Evolutionary conservation across 78 protist species (phyloP).

Genomic region (Dictyostelium intermedium): DNA sequence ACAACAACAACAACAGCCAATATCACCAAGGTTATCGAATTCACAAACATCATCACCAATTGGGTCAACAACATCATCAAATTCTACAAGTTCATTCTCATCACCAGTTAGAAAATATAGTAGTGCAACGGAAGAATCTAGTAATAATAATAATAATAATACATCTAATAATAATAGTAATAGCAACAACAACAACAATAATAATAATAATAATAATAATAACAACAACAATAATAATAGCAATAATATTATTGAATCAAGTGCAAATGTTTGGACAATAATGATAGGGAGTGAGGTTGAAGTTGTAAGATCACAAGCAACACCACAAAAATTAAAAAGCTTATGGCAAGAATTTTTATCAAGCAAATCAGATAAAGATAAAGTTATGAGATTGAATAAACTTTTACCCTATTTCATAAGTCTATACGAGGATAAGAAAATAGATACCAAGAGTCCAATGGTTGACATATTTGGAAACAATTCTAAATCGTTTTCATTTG

Average conservation of each 20-base stretch:
- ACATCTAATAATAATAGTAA: neutral
- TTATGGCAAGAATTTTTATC: conserved; percentile 63
- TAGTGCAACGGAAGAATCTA: neutral
- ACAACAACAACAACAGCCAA: neutral
- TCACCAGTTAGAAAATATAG: neutral
- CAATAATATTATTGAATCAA: neutral
- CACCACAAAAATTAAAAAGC: neutral
- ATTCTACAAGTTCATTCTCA: neutral
- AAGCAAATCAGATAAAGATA: conserved; percentile 54
- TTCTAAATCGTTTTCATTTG: conserved; percentile 57
- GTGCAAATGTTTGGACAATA: conserved; percentile 36
- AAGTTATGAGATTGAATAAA: conserved; percentile 5
- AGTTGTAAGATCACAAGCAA: neutral
- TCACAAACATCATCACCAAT: neutral
- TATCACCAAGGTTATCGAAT: neutral
- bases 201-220: neutral
- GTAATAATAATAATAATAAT: neutral
- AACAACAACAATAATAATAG: neutral
- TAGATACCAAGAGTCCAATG: conserved; percentile 29
- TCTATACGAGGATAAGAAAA: neutral
- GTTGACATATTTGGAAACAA: conserved; percentile 49
- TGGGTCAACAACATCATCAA: neutral
- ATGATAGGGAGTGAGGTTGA: conserved; percentile 30
- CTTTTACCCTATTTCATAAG: conserved; percentile 41
- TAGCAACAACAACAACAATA: neutral